These are phyloP conservation scores for Pseudoneurospora amorphoporcata DNA, from an alignment of 495 filamentous ascomycete genomes.

Conservation along the genomic window DNA sequence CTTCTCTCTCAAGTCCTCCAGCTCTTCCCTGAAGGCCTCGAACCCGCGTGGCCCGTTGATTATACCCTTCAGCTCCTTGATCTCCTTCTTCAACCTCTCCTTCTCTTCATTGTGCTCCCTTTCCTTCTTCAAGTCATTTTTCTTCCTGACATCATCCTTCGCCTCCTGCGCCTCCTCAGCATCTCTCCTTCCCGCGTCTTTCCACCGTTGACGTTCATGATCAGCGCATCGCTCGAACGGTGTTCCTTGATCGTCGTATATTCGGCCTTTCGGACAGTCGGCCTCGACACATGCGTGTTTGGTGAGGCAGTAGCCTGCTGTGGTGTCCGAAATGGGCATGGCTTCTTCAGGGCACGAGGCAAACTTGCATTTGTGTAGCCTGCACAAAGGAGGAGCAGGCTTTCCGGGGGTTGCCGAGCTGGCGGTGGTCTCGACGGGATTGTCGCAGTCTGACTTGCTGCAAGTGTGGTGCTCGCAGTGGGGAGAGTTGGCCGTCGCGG, in stretches of 20 bases:
- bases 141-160: background rate
- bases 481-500: background rate
- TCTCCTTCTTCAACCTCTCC: background rate
- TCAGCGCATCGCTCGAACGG: background rate
- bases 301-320: background rate
- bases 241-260: background rate
- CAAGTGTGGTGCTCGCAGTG: background rate
- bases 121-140: background rate
- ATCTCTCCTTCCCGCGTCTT: background rate
- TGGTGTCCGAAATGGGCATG: background rate
- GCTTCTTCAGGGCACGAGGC: background rate
- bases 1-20: background rate
- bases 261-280: background rate
- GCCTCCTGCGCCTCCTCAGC: background rate
- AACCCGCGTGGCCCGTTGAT: background rate
- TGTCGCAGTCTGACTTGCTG: background rate
- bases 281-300: background rate
- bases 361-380: background rate
- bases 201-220: background rate
- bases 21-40: background rate
- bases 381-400: background rate
- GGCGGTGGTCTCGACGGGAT: background rate
- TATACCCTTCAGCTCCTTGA: background rate
- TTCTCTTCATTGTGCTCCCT: background rate
- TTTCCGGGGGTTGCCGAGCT: background rate